These are phyloP conservation scores for Silene noctiflora DNA, from an alignment of 179 eudicot genomes.

Conservation along the genomic window DNA sequence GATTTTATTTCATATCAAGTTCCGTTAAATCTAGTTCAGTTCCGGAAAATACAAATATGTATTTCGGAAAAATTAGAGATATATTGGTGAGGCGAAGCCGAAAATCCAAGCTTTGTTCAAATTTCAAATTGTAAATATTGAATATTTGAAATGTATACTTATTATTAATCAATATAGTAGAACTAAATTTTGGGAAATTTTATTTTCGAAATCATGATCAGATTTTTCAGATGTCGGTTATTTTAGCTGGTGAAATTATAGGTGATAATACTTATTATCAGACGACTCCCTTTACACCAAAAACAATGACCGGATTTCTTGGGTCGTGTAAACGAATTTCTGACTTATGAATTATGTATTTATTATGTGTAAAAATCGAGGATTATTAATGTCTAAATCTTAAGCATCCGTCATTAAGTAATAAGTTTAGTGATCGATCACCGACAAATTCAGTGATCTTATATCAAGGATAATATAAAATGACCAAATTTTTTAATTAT, in stretches of 20 bases:
- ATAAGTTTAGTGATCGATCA: background rate
- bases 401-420: constrained; percentile 13
- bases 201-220: too few species aligned
- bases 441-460: constrained; percentile 12
- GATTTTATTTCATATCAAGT: background rate
- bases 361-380: background rate
- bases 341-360: background rate
- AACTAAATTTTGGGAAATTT: too few species aligned
- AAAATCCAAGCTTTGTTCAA: background rate
- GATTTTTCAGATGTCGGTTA: too few species aligned
- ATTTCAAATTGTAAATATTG: background rate
- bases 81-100: constrained; percentile 22
- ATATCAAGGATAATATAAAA: constrained; percentile 7
- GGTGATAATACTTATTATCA: too few species aligned
- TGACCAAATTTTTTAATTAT: background rate
- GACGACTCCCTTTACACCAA: too few species aligned
- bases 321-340: too few species aligned
- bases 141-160: constrained; percentile 5
- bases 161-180: background rate
- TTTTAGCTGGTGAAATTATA: too few species aligned
- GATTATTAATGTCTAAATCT: constrained; percentile 4
- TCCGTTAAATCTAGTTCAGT: background rate
- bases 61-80: background rate
- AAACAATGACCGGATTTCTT: too few species aligned
- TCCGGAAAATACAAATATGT: background rate